These are phyloP conservation scores for Chytriomyces hyalinus DNA, from an alignment of 192 early-diverging fungal species.

Conservation along the genomic window DNA sequence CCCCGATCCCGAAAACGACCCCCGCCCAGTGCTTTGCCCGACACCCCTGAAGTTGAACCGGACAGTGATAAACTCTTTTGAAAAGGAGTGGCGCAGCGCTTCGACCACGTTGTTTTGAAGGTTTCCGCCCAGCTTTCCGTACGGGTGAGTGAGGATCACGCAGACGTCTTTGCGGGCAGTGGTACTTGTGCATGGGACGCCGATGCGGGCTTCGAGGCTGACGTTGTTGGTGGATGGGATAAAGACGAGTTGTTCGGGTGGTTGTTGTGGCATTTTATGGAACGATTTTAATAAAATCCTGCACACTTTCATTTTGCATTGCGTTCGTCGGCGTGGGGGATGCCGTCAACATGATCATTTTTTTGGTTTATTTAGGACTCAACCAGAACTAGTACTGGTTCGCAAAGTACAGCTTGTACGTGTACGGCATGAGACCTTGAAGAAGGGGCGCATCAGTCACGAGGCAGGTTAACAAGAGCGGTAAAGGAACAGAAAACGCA, in stretches of 20 bases:
- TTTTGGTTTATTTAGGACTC: too few relatives aligned
- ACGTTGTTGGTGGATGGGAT: conserved; percentile 23
- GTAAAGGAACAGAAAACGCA: neutral
- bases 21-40: conserved; percentile 24
- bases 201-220: conserved; percentile 31
- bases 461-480: neutral
- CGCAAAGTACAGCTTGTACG: conserved; percentile 1
- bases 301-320: too few relatives aligned
- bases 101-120: conserved; percentile 39
- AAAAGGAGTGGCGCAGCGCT: conserved; percentile 4
- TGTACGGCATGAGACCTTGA: conserved; percentile 31
- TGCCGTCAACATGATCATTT: too few relatives aligned
- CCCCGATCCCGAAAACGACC: conserved; percentile 22
- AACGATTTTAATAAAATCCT: too few relatives aligned
- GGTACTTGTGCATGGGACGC: conserved; percentile 5
- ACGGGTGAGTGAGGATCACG: conserved; percentile 37
- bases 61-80: conserved; percentile 16
- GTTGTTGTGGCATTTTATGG: too few relatives aligned
- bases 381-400: neutral
- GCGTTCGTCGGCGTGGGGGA: too few relatives aligned
- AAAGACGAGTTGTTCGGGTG: conserved; percentile 5
- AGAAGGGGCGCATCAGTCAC: neutral
- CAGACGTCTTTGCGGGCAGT: conserved; percentile 29
- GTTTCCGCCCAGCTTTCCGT: conserved; percentile 34
- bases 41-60: conserved; percentile 42